phyloP scores from a whole-genome alignment of 176 grass and related monocot genomes.

The Oryza punctata region DNA sequence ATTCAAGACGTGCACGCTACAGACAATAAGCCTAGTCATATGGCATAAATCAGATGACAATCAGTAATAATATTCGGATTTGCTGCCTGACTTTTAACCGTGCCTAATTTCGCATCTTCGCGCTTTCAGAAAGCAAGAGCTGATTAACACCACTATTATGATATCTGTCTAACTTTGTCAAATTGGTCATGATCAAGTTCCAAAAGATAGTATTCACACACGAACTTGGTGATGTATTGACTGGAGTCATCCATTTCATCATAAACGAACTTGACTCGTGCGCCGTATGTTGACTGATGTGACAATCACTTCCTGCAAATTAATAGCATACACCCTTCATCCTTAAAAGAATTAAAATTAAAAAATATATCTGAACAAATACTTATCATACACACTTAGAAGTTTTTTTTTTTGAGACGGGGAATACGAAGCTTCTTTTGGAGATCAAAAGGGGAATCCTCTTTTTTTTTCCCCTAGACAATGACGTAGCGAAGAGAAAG shows the following conservation, averaged over 20 bases:
- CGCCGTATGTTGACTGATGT: not conserved
- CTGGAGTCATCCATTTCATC: too few relatives aligned
- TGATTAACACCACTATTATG: not conserved
- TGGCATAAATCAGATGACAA: not conserved
- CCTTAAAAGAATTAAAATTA: too few relatives aligned
- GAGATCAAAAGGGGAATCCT: too few relatives aligned
- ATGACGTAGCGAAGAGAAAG: not conserved
- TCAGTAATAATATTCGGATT: not conserved
- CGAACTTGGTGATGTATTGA: not conserved
- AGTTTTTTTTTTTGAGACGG: too few relatives aligned
- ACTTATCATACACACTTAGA: too few relatives aligned
- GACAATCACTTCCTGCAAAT: not conserved
- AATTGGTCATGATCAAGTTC: not conserved
- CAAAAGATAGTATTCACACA: not conserved
- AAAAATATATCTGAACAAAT: too few relatives aligned
- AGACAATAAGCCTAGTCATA: not conserved
- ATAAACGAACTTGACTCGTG: too few relatives aligned
- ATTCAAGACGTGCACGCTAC: not conserved
- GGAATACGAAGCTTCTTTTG: too few relatives aligned
- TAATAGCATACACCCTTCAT: too few relatives aligned
- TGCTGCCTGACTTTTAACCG: not conserved
- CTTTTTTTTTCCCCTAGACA: not conserved
- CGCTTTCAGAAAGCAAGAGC: not conserved
- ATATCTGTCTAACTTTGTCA: not conserved
- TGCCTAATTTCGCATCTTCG: not conserved